Evolutionary conservation across 2,329 filamentous ascomycete genomes (phyloP), one percentile per base, ranked within the genome.

Genomic region (Pseudogymnoascus pannorum): DNA sequence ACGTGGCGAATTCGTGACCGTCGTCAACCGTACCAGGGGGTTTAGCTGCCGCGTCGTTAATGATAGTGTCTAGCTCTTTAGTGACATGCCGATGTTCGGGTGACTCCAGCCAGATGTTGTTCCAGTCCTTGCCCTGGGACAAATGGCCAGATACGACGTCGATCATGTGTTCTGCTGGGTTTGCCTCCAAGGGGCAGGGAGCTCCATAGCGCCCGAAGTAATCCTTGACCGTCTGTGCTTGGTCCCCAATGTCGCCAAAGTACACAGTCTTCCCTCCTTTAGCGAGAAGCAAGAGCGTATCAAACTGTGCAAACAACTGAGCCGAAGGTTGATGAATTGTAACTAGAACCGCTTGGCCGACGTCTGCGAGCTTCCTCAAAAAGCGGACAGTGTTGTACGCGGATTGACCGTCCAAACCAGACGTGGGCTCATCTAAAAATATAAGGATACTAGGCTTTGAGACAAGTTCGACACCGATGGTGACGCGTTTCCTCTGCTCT

Each of bases 1-100:
- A 80, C 5, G 84, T 86, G 0, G 90, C 89, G 65, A 92, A 93
- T 72, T 92, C 88, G 58, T 84, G 78, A 63, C 83, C 88, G 59
- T 80, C 77, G 22, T 78, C 75, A 62, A 70, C 65, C 64, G 70
- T 76, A 59, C 72, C 76, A 0, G 74, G 71, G 1, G 78, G 72
- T 64, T 75, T 77, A 16, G 75, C 64, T 0, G 79, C 78, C 0
- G 87, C 82, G 3, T 82, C 80, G 1, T 76, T 69, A 64, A 85
- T 81, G 64, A 91, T 82, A 2, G 74, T 74, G 42, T 88, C 81
- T 4, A 92, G 88, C 66, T 91, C 85, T 8, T 78, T 72, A 14
- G 82, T 74, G 36, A 88, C 74, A 3, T 76, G 72, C 0, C 77
- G 74, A 64, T 85, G 80, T 68, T 89, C 80, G 1, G 82, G 76